Evolutionary conservation across 2,329 filamentous ascomycete species (phyloP).

Genomic region (Hansfordia pulvinata): DNA sequence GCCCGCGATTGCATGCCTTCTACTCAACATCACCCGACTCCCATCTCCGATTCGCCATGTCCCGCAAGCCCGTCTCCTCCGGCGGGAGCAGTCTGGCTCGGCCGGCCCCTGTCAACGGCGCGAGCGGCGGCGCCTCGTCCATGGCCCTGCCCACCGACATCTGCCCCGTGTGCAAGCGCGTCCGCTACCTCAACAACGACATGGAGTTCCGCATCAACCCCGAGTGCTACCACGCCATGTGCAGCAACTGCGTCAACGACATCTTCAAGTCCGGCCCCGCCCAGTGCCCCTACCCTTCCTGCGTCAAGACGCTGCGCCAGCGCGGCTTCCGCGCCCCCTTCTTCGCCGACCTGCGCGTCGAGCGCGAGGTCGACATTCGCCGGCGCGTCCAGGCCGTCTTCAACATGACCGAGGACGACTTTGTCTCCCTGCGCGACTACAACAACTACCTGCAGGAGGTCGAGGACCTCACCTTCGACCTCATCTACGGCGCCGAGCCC

Average conservation of each 20-base stretch:
- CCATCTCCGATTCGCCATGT: no score
- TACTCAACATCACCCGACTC: neutral
- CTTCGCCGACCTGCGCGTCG: conserved; percentile 76
- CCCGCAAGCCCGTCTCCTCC: conserved; percentile 17
- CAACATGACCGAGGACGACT: conserved; percentile 83
- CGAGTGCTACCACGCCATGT: conserved; percentile 99
- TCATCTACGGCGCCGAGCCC: conserved; percentile 59
- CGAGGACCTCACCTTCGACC: conserved; percentile 79
- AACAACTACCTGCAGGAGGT: conserved; percentile 94
- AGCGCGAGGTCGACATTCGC: conserved; percentile 88
- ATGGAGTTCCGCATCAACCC: conserved; percentile 95
- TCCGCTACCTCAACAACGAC: conserved; percentile 85
- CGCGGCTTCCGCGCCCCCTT: conserved; percentile 76
- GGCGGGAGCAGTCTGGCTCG: conserved; percentile 7
- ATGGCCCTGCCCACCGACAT: conserved; percentile 44
- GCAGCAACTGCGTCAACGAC: conserved; percentile 85
- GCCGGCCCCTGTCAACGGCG: conserved; percentile 7
- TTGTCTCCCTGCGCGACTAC: conserved; percentile 68
- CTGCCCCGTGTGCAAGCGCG: conserved; percentile 95
- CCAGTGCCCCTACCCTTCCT: conserved; percentile 82
- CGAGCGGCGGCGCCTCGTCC: conserved; percentile 1
- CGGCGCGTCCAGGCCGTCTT: conserved; percentile 67
- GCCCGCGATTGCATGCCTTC: neutral
- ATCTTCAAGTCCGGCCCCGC: conserved; percentile 88
- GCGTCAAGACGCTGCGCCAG: conserved; percentile 74